Percentiles rank a stretch among this genome's conserved stretches.
phyloP scores from a whole-genome alignment of 345 rosid genomes.

The Hibiscus tridactylites region DNA sequence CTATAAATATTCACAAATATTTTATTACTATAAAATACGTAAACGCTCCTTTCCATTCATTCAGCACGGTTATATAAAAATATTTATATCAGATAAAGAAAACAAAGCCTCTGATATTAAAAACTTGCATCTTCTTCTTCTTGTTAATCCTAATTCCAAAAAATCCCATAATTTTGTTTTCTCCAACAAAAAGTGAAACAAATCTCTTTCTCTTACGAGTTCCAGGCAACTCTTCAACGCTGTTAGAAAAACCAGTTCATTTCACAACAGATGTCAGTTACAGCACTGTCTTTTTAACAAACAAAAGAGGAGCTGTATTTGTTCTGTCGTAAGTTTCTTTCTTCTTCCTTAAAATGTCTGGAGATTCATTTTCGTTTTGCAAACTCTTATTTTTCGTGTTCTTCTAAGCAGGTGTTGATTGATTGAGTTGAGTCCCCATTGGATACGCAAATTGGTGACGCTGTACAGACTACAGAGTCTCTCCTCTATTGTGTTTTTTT shows the following conservation, averaged over 20 bases:
- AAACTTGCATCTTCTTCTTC: neutral
- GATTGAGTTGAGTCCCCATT: conserved; percentile 2
- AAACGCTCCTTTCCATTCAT: too few relatives aligned
- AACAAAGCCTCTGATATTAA: neutral
- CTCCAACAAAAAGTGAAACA: neutral
- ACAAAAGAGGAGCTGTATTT: neutral
- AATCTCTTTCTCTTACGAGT: neutral
- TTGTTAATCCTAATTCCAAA: neutral
- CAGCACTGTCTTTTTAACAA: neutral
- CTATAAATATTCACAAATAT: too few relatives aligned
- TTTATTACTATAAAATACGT: too few relatives aligned
- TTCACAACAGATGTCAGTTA: neutral
- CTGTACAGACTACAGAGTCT: too few relatives aligned
- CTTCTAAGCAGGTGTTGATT: conserved; percentile 10
- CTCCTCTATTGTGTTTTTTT: too few relatives aligned
- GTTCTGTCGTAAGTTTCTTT: neutral
- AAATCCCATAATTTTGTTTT: neutral
- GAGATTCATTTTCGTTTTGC: neutral
- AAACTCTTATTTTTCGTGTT: neutral
- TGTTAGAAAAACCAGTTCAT: neutral
- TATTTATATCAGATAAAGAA: neutral
- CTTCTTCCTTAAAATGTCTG: neutral
- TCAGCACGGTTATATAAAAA: neutral
- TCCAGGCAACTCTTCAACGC: neutral
- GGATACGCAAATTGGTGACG: too few relatives aligned